phyloP scores from a whole-genome alignment of 176 grass and related monocot genomes.

The Oryza glumipatula region DNA sequence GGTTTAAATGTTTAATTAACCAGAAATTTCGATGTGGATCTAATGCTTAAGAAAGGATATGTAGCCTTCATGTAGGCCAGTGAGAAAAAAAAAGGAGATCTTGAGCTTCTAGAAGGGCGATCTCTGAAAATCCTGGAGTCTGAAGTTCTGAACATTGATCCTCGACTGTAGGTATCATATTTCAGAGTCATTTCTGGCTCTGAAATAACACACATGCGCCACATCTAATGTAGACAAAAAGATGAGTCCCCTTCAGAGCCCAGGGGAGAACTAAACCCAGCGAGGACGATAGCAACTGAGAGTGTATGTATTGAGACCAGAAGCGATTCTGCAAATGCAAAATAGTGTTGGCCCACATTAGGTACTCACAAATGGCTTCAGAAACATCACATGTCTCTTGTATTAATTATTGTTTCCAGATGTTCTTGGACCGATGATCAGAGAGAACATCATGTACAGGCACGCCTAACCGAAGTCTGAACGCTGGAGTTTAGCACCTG shows the following conservation, averaged over 20 bases:
- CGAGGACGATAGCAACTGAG: not conserved
- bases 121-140: not conserved
- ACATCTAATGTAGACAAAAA: not conserved
- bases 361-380: conserved; percentile 6
- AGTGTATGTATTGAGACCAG: not conserved
- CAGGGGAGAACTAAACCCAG: not conserved
- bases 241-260: not conserved
- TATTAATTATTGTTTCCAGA: conserved; percentile 19
- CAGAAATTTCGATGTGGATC: not conserved
- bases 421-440: not conserved
- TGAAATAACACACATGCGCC: not conserved
- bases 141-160: not conserved
- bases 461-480: not conserved
- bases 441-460: not conserved
- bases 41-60: not conserved
- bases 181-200: not conserved
- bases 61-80: not conserved
- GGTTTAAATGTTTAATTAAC: not conserved
- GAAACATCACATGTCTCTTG: conserved; percentile 16
- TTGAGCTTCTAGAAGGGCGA: not conserved
- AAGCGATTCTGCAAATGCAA: conserved; percentile 11
- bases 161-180: not conserved
- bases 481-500: not conserved
- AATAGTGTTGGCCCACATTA: not conserved
- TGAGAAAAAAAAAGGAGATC: not conserved